Conservation (phyloP, 2,329 filamentous ascomycete species). For the Xylariaceae sp. region DNA sequence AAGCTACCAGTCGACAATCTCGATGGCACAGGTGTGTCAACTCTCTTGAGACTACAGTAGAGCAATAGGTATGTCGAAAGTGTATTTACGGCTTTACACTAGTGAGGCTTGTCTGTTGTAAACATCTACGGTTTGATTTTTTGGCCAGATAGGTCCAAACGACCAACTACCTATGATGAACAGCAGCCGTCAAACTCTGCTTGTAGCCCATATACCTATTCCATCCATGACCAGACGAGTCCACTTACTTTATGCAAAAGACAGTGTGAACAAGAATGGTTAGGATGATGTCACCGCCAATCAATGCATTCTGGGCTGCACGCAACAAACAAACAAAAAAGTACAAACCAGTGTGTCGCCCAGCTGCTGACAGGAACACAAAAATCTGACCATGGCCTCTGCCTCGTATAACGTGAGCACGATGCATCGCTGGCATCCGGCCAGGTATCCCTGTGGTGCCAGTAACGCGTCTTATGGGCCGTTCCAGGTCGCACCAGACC, state of each 20-base stretch:
- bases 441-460: constrained; percentile 14
- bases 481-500: constrained; percentile 8
- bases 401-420: constrained; percentile 20
- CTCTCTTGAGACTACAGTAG: not conserved
- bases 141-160: too few relatives aligned
- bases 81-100: not conserved
- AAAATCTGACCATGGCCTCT: constrained; percentile 9
- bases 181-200: too few relatives aligned
- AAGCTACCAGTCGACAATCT: not conserved
- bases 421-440: constrained; percentile 18
- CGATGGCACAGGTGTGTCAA: not conserved
- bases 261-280: too few relatives aligned
- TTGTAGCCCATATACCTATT: too few relatives aligned
- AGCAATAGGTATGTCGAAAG: too few relatives aligned
- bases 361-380: constrained; percentile 22
- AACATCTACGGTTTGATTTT: not conserved
- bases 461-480: constrained; percentile 6
- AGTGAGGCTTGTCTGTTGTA: not conserved
- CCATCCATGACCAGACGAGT: constrained; percentile 2
- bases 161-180: too few relatives aligned
- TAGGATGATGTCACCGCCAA: too few relatives aligned
- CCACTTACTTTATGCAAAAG: too few relatives aligned
- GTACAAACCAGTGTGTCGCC: constrained; percentile 8
- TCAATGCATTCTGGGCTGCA: too few relatives aligned
- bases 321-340: constrained; percentile 6